Evolutionary conservation across 192 early-diverging fungal species (phyloP), one percentile per base, ranked within the genome.

Genomic region (Coemansia aciculifera): DNA sequence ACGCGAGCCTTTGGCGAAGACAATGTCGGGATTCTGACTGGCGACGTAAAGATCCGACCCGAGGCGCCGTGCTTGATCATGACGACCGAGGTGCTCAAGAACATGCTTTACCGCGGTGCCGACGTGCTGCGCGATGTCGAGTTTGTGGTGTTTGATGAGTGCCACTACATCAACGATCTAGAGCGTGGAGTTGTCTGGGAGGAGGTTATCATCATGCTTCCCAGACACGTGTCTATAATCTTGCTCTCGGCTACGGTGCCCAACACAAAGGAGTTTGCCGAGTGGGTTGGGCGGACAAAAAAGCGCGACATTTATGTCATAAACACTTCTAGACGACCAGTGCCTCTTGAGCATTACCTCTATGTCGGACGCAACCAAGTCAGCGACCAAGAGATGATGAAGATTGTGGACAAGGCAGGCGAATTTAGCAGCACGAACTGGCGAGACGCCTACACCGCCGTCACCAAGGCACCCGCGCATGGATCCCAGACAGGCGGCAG

Each of bases 141-240:
- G 80, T 99, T 95, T 90, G 97, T 99, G 1, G 94, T 99, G 59
- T 99, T 99, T 87, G 97, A 99, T 81, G 97, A 99, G 82, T 93
- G 95, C 49, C 97, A 99, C 70, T 99, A 99, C 77, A 87, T 99
- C 31, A 98, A 98, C 71, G 95, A 99, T 75, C 64, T 90, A 9
- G 97, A 95, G 86, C 87, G 87, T 64, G 97, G 97, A 59, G 96
- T 99, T 1, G 97, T 99, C 2, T 99, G 97, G 97, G 97, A 99
- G 82, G 97, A 99, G 78, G 95, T 98, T 31, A 99, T 99, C 64
- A 98, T 98, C 69, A 97, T 99, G 96, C 84, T 99, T 11, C 97
- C 97, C 3, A 87, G 91, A 0, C 96, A 99, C 80, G 90, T 99
- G 3, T 95, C 85, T 13, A 80, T 99, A n/a, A 95, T 99, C 66